A percentile compares a stretch with the other conserved stretches of the same genome.
These are phyloP conservation scores for Mrakia gelida DNA, from an alignment of 768 basidiomycete genomes.

Conservation along the genomic window DNA sequence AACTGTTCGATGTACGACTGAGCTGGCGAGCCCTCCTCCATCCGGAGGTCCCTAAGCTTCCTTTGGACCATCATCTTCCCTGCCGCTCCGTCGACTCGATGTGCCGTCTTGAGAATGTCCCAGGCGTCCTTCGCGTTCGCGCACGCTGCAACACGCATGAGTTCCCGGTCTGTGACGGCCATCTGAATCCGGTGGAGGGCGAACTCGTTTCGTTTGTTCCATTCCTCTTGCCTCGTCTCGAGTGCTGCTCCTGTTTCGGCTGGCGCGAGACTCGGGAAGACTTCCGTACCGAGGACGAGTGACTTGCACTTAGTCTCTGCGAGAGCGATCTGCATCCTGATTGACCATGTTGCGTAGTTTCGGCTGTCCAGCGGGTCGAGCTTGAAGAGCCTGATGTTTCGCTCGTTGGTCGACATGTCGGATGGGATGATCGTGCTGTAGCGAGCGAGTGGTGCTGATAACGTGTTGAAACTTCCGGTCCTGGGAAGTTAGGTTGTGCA, in stretches of 20 bases:
- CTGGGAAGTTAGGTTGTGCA: too few relatives aligned
- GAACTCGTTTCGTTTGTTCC: conserved; percentile 14
- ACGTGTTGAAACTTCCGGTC: conserved; percentile 3
- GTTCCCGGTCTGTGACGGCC: conserved; percentile 3
- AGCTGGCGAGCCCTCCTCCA: conserved; percentile 7
- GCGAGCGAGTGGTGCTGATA: not conserved
- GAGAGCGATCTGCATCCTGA: not conserved
- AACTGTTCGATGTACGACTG: not conserved
- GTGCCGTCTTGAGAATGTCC: conserved; percentile 5
- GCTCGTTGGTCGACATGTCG: too few relatives aligned
- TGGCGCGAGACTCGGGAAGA: too few relatives aligned
- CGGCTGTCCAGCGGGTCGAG: too few relatives aligned
- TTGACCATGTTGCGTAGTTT: too few relatives aligned
- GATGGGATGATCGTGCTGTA: not conserved
- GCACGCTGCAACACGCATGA: not conserved
- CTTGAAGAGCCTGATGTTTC: too few relatives aligned
- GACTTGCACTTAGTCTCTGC: too few relatives aligned
- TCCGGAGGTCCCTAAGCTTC: conserved; percentile 3
- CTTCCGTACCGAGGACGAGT: too few relatives aligned
- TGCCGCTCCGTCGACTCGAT: conserved; percentile 8
- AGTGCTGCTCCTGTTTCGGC: not conserved
- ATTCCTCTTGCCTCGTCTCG: not conserved
- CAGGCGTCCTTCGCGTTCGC: conserved; percentile 1
- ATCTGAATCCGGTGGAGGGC: conserved; percentile 14
- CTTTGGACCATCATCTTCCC: not conserved